Percentiles rank a stretch among this genome's conserved stretches.
phyloP scores from a whole-genome alignment of 352 stramenopile species.

The Phytopythium sindhum region DNA sequence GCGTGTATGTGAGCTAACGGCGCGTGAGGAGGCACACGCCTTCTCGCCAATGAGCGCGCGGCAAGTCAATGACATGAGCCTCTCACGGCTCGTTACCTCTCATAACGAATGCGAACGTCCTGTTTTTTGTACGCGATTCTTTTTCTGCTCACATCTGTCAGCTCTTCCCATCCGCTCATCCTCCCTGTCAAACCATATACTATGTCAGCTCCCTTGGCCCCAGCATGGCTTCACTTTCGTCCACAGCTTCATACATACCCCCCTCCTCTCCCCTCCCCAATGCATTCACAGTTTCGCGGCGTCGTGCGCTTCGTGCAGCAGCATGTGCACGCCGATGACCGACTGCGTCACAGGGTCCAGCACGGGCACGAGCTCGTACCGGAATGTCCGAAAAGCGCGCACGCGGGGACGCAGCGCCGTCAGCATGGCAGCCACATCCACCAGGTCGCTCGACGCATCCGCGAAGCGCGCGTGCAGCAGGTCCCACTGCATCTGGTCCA shows the following conservation, averaged over 20 bases:
- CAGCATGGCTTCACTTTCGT: neutral
- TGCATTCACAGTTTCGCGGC: neutral
- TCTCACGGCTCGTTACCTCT: neutral
- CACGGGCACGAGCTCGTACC: conserved; percentile 54
- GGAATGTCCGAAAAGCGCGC: conserved; percentile 23
- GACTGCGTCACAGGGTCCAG: conserved; percentile 53
- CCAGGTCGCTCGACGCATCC: conserved; percentile 27
- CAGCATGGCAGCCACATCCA: conserved; percentile 41
- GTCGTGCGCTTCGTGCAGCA: conserved; percentile 23
- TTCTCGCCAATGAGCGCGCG: conserved; percentile 5
- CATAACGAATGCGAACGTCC: neutral
- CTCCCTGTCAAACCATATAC: neutral
- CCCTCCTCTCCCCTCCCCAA: too few species aligned
- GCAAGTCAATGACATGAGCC: neutral
- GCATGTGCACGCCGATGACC: conserved; percentile 48
- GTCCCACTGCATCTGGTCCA: conserved; percentile 44
- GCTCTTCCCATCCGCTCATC: neutral
- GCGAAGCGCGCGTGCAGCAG: conserved; percentile 41
- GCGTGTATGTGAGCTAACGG: too few species aligned
- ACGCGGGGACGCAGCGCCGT: conserved; percentile 30
- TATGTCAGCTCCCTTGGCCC: neutral
- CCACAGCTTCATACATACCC: neutral
- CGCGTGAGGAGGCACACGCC: neutral
- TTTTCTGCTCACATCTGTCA: neutral
- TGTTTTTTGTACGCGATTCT: neutral